phyloP scores from a whole-genome alignment of 2,329 filamentous ascomycete genomes.

The Penicillium sp. region DNA sequence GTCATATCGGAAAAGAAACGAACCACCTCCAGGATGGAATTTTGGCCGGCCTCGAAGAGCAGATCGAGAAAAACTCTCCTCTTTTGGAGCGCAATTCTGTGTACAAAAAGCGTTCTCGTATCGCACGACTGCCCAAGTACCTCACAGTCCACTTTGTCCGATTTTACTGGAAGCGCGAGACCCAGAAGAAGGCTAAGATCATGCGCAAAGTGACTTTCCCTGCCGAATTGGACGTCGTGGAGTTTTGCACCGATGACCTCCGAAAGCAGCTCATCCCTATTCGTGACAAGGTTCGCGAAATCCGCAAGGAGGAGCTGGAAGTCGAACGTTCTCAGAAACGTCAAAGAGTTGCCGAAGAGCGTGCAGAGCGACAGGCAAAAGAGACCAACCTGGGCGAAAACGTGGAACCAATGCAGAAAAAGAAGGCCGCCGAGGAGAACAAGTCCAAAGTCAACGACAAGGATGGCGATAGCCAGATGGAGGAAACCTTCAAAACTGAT shows the following conservation, averaged over 20 bases:
- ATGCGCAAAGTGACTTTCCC: slow-evolving; percentile 98
- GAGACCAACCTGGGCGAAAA: slow-evolving; percentile 32
- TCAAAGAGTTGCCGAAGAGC: slow-evolving; percentile 68
- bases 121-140: slow-evolving; percentile 88
- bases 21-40: slow-evolving; percentile 93
- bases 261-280: slow-evolving; percentile 80
- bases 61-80: slow-evolving; percentile 85
- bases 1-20: slow-evolving; percentile 82
- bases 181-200: slow-evolving; percentile 98
- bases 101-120: slow-evolving; percentile 89
- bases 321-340: slow-evolving; percentile 88
- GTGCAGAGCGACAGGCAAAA: slow-evolving; percentile 50
- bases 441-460: slow-evolving; percentile 51
- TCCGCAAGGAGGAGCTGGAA: slow-evolving; percentile 92
- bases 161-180: slow-evolving; percentile 96
- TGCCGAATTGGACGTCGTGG: slow-evolving; percentile 84
- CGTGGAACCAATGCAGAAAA: slow-evolving; percentile 47
- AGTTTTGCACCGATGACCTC: slow-evolving; percentile 92
- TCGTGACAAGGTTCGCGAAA: slow-evolving; percentile 92
- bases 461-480: slow-evolving; percentile 71
- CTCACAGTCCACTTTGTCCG: slow-evolving; percentile 95
- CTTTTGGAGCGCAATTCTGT: slow-evolving; percentile 71
- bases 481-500: slow-evolving; percentile 81
- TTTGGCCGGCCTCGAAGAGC: slow-evolving; percentile 73
- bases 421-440: slow-evolving; percentile 50